A percentile compares a stretch with the other conserved stretches of the same genome.
These are phyloP conservation scores for Daldinia sp. DNA, from an alignment of 2,329 filamentous ascomycete species.

Conservation along the genomic window DNA sequence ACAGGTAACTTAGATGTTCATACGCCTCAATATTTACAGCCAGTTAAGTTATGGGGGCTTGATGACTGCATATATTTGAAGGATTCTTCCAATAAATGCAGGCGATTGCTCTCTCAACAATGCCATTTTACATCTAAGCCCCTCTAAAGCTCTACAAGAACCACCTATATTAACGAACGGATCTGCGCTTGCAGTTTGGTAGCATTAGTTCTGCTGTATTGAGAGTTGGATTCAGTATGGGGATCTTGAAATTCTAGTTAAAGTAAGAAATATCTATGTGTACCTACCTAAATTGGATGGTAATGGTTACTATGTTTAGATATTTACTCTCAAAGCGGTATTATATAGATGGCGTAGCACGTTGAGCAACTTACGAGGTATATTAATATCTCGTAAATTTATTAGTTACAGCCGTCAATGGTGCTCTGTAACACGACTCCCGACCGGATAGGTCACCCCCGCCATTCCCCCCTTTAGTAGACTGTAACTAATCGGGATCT, in stretches of 20 bases:
- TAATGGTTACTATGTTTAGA: background rate
- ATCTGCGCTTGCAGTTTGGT: background rate
- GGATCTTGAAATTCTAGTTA: background rate
- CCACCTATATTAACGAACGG: background rate
- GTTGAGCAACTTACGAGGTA: background rate
- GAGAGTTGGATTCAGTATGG: background rate
- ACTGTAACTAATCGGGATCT: too few species aligned
- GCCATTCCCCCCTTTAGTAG: too few species aligned
- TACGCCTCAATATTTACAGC: background rate
- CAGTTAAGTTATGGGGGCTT: background rate
- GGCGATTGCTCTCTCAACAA: background rate
- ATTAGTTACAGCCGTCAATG: too few species aligned
- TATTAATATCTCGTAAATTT: too few species aligned
- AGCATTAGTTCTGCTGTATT: background rate
- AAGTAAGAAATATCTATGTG: too few species aligned
- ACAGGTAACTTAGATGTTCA: too few species aligned
- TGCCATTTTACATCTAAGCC: background rate
- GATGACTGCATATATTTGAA: background rate
- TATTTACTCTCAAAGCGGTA: background rate
- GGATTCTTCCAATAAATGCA: background rate
- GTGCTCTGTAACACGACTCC: too few species aligned
- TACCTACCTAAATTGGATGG: too few species aligned
- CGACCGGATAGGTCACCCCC: too few species aligned
- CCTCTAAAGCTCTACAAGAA: background rate
- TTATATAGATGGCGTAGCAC: background rate